These are phyloP conservation scores for Fusarium subglutinans DNA, from an alignment of 2,329 filamentous ascomycete species.

Conservation along the genomic window DNA sequence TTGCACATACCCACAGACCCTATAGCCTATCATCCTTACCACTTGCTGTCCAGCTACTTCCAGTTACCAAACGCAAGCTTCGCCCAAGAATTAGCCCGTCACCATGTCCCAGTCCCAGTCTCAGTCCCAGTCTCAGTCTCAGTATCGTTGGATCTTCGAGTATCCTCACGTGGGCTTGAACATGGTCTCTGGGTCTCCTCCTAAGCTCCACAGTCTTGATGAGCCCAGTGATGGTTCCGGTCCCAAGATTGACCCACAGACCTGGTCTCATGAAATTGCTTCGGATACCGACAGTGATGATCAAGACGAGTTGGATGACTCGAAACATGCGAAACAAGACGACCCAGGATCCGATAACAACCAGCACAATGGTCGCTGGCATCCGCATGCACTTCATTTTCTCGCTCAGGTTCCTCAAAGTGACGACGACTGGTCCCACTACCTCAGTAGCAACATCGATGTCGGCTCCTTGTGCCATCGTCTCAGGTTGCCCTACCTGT, in stretches of 20 bases:
- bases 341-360: not conserved
- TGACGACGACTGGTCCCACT: constrained; percentile 14
- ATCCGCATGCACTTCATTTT: constrained; percentile 17
- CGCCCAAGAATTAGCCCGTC: too few species aligned
- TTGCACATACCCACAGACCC: not conserved
- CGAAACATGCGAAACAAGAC: not conserved
- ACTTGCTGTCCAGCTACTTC: not conserved
- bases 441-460: constrained; percentile 8
- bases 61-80: not conserved
- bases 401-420: constrained; percentile 12
- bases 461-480: constrained; percentile 1
- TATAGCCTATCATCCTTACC: not conserved
- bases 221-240: not conserved
- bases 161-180: not conserved
- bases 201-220: not conserved
- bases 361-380: not conserved
- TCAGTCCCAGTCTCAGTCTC: not conserved
- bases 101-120: not conserved
- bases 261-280: not conserved
- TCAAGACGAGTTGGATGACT: not conserved
- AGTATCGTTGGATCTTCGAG: constrained; percentile 5
- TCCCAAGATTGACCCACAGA: not conserved
- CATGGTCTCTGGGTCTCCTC: constrained; percentile 5
- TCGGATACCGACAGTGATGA: not conserved
- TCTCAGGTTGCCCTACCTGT: constrained; percentile 9